Evolutionary conservation across 306 rosid genomes (phyloP), one percentile per base, ranked within the genome.

Genomic region (Vachellia pachyceras): DNA sequence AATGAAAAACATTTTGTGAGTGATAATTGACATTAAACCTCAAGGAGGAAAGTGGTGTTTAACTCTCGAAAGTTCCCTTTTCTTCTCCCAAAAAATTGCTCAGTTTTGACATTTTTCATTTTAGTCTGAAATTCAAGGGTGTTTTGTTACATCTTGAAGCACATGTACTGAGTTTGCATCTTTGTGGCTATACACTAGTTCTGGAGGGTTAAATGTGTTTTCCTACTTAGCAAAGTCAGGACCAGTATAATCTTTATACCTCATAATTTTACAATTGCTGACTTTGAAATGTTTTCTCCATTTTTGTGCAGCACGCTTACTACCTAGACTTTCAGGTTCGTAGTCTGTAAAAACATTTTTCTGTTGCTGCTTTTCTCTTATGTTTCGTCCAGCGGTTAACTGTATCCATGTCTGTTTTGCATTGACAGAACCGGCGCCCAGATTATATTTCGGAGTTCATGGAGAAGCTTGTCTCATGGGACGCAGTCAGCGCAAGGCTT

Each of bases 391-490:
- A 9, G 23, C 65, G 3, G 35, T 22, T 58, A 20, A 58, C 36
- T 9, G 2, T 23, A 58, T 58, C 36, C 15, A 22, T 58, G 65
- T 22, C 35, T 58, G 7, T 58, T 58, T 58, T 10, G 36, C 3
- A 10, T 20, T 23, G 33, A 22, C 36, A 58, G 65, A 58, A 58
- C 65, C 65, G 65, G 15, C 65, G 65, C 15, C 65, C 65, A 1
- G 65, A 58, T 58, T 58, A 58, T 58, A 58, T 58, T 58, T 58
- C 65, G 4, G 36, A 8, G 35, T 58, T 58, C 65, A 58, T 58
- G 35, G 65, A 58, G 10, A 58, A 58, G 65, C 65, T 58, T 3
- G 65, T 58, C 36, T 58, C 65, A 58, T 58, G 65, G 65, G 65
- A 58, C 0, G 65, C 65, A 8, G 65, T 58, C 65, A 58, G 65